These are phyloP conservation scores for Irpex lacteus DNA, from an alignment of 1,284 basidiomycete genomes.

Conservation along the genomic window DNA sequence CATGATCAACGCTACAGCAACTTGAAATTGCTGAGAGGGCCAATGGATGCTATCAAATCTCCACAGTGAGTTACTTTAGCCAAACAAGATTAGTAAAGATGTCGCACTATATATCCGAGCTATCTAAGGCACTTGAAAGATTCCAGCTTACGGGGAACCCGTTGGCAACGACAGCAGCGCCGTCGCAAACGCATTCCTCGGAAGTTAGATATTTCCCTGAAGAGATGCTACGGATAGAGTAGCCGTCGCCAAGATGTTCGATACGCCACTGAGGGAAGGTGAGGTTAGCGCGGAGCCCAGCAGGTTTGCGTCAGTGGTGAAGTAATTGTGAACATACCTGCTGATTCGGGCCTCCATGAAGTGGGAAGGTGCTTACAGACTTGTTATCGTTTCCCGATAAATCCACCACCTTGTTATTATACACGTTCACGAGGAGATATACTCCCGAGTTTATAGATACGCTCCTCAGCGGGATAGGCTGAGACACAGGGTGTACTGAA, in stretches of 20 bases:
- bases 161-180: slow-evolving; percentile 26
- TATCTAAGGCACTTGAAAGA: slow-evolving; percentile 16
- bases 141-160: slow-evolving; percentile 31
- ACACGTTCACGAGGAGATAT: slow-evolving; percentile 49
- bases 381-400: slow-evolving; percentile 49
- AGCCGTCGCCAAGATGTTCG: slow-evolving; percentile 35
- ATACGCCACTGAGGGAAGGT: slow-evolving; percentile 43
- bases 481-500: not conserved
- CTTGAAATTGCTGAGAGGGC: not conserved
- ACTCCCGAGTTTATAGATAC: slow-evolving; percentile 9
- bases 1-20: not conserved
- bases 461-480: not conserved
- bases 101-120: not conserved
- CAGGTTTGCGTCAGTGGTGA: not conserved
- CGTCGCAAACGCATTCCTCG: slow-evolving; percentile 34
- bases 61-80: not conserved
- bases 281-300: not conserved
- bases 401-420: slow-evolving; percentile 50
- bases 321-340: slow-evolving; percentile 30
- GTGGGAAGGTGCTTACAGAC: slow-evolving; percentile 47
- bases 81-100: not conserved
- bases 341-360: slow-evolving; percentile 46
- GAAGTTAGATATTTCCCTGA: slow-evolving; percentile 40
- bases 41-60: not conserved
- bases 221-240: slow-evolving; percentile 39